Percentiles rank a stretch among this genome's conserved stretches.
These are phyloP conservation scores for Lentinula sp. DNA, from an alignment of 768 basidiomycete genomes.

Conservation along the genomic window DNA sequence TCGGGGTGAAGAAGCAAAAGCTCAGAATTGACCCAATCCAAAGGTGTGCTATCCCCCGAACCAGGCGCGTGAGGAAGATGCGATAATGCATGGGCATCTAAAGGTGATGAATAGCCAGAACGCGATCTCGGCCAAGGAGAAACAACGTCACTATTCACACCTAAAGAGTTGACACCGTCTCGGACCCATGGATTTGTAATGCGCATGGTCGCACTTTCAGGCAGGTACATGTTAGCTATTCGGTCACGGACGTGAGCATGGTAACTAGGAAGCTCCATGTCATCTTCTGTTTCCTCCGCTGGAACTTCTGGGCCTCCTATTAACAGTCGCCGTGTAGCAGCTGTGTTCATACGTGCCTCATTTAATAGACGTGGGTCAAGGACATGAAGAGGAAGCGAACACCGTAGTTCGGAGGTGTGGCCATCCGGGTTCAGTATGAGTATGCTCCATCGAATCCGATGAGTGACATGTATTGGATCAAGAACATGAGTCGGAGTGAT, in stretches of 20 bases:
- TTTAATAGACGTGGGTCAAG: constrained; percentile 68
- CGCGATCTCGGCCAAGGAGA: constrained; percentile 15
- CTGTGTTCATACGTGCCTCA: constrained; percentile 69
- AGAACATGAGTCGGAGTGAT: constrained; percentile 67
- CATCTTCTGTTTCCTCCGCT: constrained; percentile 47
- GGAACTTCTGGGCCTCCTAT: constrained; percentile 33
- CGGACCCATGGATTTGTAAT: constrained; percentile 60
- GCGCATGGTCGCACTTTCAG: constrained; percentile 57
- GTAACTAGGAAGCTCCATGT: constrained; percentile 82
- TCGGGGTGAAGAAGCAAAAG: constrained; percentile 55
- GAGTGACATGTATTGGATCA: constrained; percentile 69
- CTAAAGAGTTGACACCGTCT: constrained; percentile 30
- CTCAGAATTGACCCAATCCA: constrained; percentile 85
- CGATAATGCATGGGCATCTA: constrained; percentile 28
- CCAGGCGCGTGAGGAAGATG: constrained; percentile 43
- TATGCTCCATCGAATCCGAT: constrained; percentile 79
- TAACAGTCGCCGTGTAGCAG: constrained; percentile 71
- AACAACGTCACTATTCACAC: constrained; percentile 13
- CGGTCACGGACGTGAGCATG: constrained; percentile 86
- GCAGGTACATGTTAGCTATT: constrained; percentile 71
- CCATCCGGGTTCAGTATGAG: constrained; percentile 83
- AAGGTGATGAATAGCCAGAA: constrained; percentile 34
- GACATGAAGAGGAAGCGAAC: constrained; percentile 84
- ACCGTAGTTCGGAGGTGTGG: constrained; percentile 91
- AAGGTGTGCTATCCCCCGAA: constrained; percentile 36